Base-by-base conservation (phyloP, 257 asterid species). In the Mitragyna speciosa region DNA sequence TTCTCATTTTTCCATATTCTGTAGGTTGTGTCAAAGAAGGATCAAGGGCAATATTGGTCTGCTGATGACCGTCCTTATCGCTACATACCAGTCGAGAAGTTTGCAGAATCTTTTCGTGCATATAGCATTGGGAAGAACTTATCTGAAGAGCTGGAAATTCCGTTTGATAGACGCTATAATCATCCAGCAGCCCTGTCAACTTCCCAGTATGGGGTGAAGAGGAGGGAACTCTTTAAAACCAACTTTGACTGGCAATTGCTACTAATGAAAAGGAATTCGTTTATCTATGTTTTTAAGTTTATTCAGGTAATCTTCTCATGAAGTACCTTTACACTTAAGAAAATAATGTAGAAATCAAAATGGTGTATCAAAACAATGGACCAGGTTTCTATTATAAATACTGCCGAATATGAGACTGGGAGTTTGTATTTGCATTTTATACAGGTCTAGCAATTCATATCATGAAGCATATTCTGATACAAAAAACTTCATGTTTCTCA, bases 131-230 rank as follows among this genome's bases (percentile, higher is more conserved):
- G 98, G 84, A 92, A 83, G 84, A 88, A 79, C 80, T 86, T 95
- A 76, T 84, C 89, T 33, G 91, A 87, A 58, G 97, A 93, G 80
- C 78, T 93, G 84, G 84, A 72, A 73, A 76, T 80, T 76, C 97
- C 99, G 59, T 95, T 89, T 73, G 99, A 95, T 80, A 88, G 82
- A 92, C 92, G 96, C 58, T 89, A 93, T 79, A 92, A 86, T 79
- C 98, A 95, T 86, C 99, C 98, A 70, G 98, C 97, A 76, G 98
- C 99, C 77, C 82, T 95, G 82, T 88, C 99, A 67, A 83, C 92
- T 78, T 87, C 94, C 52, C 85, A 87, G 77, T 93, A 87, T 86
- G 99, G 99, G 33, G 97, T 86, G 75, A 93, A 85, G 83, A 89
- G 85, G 83, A 87, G 59, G 58, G 96, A 92, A 83, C 96, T 95